Evolutionary conservation across 108 stramenopile species (phyloP), one percentile per base, ranked within the genome.

Genomic region (Cyclotella choctawhatcheeana): DNA sequence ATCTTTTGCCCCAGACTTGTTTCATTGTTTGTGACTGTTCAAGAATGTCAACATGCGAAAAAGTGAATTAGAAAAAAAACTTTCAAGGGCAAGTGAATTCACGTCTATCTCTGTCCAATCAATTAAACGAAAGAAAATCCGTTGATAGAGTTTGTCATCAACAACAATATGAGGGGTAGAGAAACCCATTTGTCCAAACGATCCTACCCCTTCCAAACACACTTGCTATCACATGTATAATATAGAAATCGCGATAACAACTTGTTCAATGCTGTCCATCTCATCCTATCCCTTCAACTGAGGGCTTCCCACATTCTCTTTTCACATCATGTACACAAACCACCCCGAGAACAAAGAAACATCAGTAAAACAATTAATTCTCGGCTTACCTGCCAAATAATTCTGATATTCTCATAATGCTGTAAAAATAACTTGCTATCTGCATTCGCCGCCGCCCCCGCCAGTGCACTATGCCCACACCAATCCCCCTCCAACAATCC

Each of bases 401-500:
- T 81, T 43, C 88, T 85, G 31, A 95, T 92, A 30, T 85, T 74
- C 35, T 88, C 84, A 82, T 86, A 82, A 61, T 89, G 83, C 44
- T 86, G 78, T 71, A 95, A 67, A 79, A 95, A 95, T 60, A 81
- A 80, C 67, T 89, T 86, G n/a, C 91, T 87, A 79, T 92, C 91
- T 53, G 87, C 85, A 66, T 95, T 95, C 47, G 94, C 88, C 48
- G 87, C 84, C 45, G 88, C 51, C 8, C 94, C 94, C 20, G 94
- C 94, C 58, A 89, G 69, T 21, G 89, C 73, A 71, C 88, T 87
- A 37, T 91, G 77, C n/a, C 94, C 94, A 25, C 92, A 88, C 93
- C 94, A 95, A 79, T 95, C 94, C 62, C 69, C 64, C n/a, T 63
- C 74, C 60, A 80, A 81, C 43, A 45, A 58, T 20, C 53, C 48